Evolutionary conservation across 2,329 filamentous ascomycete genomes (phyloP).

Genomic region (Phialophora chinensis): DNA sequence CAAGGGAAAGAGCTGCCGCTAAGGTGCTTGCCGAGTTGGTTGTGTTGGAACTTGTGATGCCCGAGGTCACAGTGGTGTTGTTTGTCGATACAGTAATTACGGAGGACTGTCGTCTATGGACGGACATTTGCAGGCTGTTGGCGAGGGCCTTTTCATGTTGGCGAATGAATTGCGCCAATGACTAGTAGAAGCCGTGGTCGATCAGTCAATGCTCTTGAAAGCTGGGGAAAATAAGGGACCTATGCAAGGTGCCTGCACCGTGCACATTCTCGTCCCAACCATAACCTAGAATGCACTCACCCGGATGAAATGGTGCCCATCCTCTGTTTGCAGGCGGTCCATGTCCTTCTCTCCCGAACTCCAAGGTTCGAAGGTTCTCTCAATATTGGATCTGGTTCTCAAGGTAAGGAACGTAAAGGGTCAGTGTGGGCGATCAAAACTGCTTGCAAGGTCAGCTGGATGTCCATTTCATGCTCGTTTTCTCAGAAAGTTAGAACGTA

Average conservation of each 20-base stretch:
- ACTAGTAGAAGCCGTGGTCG: constrained; percentile 58
- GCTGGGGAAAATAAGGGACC: background rate
- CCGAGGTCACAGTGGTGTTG: constrained; percentile 64
- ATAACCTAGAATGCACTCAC: constrained; percentile 41
- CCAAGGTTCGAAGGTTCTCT: background rate
- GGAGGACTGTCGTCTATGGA: constrained; percentile 60
- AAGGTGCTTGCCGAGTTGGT: constrained; percentile 74
- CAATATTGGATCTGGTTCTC: constrained; percentile 29
- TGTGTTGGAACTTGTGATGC: constrained; percentile 55
- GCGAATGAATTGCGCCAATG: constrained; percentile 92
- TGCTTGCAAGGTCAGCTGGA: constrained; percentile 40
- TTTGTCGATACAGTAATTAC: constrained; percentile 68
- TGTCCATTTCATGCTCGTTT: constrained; percentile 42
- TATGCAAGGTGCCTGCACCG: constrained; percentile 1
- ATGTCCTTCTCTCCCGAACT: constrained; percentile 42
- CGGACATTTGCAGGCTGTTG: constrained; percentile 85
- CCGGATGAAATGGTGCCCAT: constrained; percentile 58
- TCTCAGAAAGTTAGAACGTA: constrained; percentile 32
- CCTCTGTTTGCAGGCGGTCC: constrained; percentile 58
- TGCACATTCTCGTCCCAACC: constrained; percentile 9
- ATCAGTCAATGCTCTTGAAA: constrained; percentile 13
- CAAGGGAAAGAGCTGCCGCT: constrained; percentile 84
- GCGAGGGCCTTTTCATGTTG: constrained; percentile 97
- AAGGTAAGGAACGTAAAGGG: constrained; percentile 45
- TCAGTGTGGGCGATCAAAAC: constrained; percentile 44